Evolutionary conservation across 176 grass and related monocot species (phyloP).

Genomic region (Poa annua): DNA sequence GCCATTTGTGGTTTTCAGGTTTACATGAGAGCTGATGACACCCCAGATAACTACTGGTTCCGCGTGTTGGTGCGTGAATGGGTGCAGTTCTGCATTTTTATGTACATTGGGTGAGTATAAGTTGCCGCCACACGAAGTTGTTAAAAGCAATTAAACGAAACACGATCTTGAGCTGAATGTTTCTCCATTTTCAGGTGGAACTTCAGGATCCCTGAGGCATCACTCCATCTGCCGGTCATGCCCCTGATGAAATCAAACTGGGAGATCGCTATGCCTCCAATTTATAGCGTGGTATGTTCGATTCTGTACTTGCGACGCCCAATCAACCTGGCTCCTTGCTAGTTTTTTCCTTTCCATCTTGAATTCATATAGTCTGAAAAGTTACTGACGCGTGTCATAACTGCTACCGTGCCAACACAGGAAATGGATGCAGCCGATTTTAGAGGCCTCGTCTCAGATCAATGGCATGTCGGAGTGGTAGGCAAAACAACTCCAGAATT

Average conservation of each 20-base stretch:
- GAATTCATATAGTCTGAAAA: background rate
- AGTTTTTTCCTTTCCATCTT: background rate
- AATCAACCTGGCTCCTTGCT: background rate
- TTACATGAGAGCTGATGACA: constrained; percentile 90
- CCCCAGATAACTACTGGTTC: constrained; percentile 90
- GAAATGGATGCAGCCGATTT: constrained; percentile 85
- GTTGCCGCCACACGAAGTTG: background rate
- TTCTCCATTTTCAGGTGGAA: constrained; percentile 71
- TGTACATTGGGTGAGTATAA: constrained; percentile 88
- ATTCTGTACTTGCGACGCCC: background rate
- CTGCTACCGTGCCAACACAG: constrained; percentile 44
- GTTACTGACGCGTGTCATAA: background rate
- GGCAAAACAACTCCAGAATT: constrained; percentile 24
- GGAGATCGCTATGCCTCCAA: constrained; percentile 76
- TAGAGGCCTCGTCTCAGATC: constrained; percentile 74
- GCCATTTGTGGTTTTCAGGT: constrained; percentile 56
- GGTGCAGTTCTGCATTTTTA: constrained; percentile 93
- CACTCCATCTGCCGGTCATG: constrained; percentile 73
- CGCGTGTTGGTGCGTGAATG: constrained; percentile 89
- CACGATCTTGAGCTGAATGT: background rate
- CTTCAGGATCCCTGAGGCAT: constrained; percentile 85
- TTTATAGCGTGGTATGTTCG: constrained; percentile 89
- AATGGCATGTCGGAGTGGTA: constrained; percentile 98
- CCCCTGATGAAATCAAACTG: constrained; percentile 69
- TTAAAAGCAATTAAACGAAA: background rate